Conservation (phyloP, 1,284 basidiomycete genomes). For the Porogramme epimiltina region DNA sequence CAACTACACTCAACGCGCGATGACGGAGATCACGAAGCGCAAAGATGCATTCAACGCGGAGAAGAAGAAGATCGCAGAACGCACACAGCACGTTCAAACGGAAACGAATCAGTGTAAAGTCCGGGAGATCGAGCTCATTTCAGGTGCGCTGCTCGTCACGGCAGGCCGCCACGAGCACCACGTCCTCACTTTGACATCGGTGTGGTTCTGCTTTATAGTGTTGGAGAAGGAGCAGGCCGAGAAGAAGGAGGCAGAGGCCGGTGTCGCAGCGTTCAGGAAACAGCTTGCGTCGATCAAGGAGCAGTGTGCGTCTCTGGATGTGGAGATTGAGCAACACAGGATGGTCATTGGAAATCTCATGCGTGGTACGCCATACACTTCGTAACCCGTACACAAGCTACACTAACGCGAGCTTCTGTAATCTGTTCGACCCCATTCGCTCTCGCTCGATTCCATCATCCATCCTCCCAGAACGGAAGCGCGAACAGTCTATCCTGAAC, state of each 20-base stretch:
- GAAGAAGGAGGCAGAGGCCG: slow-evolving; percentile 65
- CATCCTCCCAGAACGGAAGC: slow-evolving; percentile 57
- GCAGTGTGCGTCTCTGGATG: slow-evolving; percentile 55
- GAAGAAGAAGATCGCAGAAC: slow-evolving; percentile 60
- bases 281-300: slow-evolving; percentile 64
- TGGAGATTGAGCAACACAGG: slow-evolving; percentile 71
- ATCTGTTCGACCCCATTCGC: too few species aligned
- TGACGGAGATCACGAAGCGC: slow-evolving; percentile 62
- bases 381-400: too few species aligned
- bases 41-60: slow-evolving; percentile 57
- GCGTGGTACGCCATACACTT: slow-evolving; percentile 49
- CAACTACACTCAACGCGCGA: slow-evolving; percentile 66
- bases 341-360: slow-evolving; percentile 57
- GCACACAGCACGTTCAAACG: slow-evolving; percentile 54
- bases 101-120: slow-evolving; percentile 74
- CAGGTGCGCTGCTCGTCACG: slow-evolving; percentile 62
- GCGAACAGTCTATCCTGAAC: slow-evolving; percentile 65
- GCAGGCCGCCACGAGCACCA: too few species aligned
- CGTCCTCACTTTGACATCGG: neutral
- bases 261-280: slow-evolving; percentile 60
- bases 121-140: slow-evolving; percentile 70
- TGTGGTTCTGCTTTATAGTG: too few species aligned
- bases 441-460: neutral
- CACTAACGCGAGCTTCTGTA: too few species aligned
- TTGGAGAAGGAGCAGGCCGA: slow-evolving; percentile 72